Evolutionary conservation across 495 filamentous ascomycete species (phyloP).

Genomic region (Penicillium simplicissimum): DNA sequence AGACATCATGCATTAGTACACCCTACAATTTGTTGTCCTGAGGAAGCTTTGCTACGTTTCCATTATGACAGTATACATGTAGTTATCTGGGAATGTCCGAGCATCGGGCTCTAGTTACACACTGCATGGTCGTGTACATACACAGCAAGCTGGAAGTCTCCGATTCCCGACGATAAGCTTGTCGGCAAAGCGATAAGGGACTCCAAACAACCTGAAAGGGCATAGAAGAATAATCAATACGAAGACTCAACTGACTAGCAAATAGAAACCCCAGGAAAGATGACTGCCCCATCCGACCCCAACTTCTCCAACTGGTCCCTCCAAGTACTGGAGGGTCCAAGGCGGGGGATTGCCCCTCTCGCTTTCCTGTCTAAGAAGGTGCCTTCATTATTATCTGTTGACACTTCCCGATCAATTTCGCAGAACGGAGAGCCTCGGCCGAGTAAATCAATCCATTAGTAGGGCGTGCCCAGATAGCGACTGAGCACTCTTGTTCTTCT

Average conservation of each 20-base stretch:
- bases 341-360: slow-evolving; percentile 5
- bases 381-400: neutral
- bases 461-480: neutral
- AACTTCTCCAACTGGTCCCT: slow-evolving; percentile 6
- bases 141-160: neutral
- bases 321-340: neutral
- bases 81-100: neutral
- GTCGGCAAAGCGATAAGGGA: neutral
- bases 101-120: too few species aligned
- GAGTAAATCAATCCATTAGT: neutral
- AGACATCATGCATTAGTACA: too few species aligned
- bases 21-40: too few species aligned
- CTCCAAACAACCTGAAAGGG: neutral
- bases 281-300: neutral
- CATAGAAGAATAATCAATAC: neutral
- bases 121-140: too few species aligned
- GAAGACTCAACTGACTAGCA: neutral
- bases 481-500: neutral
- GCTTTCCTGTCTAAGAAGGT: slow-evolving; percentile 5
- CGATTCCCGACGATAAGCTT: neutral
- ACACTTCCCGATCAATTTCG: neutral
- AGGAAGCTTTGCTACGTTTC: too few species aligned
- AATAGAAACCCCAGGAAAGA: neutral
- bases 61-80: too few species aligned
- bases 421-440: neutral